Evolutionary conservation across 192 early-diverging fungal species (phyloP), one percentile per base, ranked within the genome.

Genomic region (Backusella luteola): DNA sequence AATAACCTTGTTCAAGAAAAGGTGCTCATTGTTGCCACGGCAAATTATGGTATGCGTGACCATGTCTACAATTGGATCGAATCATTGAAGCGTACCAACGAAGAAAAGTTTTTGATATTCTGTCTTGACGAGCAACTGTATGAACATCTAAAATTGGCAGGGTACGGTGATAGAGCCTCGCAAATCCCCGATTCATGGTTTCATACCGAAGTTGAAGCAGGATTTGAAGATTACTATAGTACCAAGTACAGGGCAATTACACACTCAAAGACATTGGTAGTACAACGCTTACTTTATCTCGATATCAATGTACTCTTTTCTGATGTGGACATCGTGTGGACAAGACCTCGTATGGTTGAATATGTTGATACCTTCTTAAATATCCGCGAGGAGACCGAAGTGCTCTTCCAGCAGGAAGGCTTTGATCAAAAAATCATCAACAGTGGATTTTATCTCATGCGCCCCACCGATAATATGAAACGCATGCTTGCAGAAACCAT

Each of bases 61-160:
- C 73, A 81, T 49, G 52, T 73, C 6, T 66, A 73, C 34, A 81
- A 81, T 29, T 81, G 80, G 80, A 78, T 81, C 5, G 73, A 69
- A 23, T 81, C 80, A 29, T 52, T 81, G 17, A 36, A 78, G 44
- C 14, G 75, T 7, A 75, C 73, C 5, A 34, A 73, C 6, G 73
- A 77, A 38, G 21, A 46, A 14, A 74, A 66, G 39, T 81, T 74
- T 36, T 19, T 81, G 7, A 72, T 81, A n/a, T 74, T 77, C 46
- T 77, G 76, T 29, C 49, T 81, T 34, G 80, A 81, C 19, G 26
- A 73, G n/a, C 23, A 71, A 12, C 39, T 78, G 6, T 49, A 77
- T 15, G 36, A 77, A 3, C 59, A 72, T 29, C 63, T 81, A 21
- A 38, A 34, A 1, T 14, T 73, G 5, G 66, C 67, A 42, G 80